Percentiles rank a stretch among this genome's conserved stretches.
phyloP scores from a whole-genome alignment of 78 protist genomes.

The Creolimax fragrantissima region DNA sequence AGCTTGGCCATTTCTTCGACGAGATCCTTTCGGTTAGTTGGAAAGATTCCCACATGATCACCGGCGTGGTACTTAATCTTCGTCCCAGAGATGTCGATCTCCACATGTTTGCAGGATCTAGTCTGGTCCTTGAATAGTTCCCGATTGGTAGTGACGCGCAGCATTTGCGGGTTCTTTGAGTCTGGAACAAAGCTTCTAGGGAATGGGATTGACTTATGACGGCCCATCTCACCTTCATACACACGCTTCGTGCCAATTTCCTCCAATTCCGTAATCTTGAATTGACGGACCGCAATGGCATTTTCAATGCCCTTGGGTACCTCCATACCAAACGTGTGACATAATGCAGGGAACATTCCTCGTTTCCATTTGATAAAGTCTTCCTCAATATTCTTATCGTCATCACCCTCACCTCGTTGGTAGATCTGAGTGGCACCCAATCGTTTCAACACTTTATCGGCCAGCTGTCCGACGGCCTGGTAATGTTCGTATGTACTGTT shows the following conservation, averaged over 20 bases:
- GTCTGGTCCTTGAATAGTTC: conserved; percentile 38
- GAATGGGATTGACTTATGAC: neutral
- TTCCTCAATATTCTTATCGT: conserved; percentile 74
- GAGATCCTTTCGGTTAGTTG: conserved; percentile 43
- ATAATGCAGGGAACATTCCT: conserved; percentile 40
- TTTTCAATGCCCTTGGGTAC: neutral
- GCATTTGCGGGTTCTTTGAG: conserved; percentile 55
- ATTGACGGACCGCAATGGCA: neutral
- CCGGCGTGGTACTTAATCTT: conserved; percentile 47
- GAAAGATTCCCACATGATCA: conserved; percentile 70
- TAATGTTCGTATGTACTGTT: conserved; percentile 81
- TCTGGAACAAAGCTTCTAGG: conserved; percentile 29
- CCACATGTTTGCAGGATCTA: conserved; percentile 17
- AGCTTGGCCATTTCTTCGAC: conserved; percentile 34
- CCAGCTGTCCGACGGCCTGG: conserved; percentile 54
- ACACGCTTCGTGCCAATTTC: neutral
- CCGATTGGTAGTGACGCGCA: conserved; percentile 40
- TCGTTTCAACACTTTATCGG: conserved; percentile 46
- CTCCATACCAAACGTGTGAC: neutral
- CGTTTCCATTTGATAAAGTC: conserved; percentile 72
- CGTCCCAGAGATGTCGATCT: conserved; percentile 1
- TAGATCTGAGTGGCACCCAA: conserved; percentile 53
- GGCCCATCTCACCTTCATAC: neutral
- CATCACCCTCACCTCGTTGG: conserved; percentile 77
- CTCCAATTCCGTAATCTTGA: neutral